phyloP scores from a whole-genome alignment of 371 early-diverging fungal species.

The Syncephalastrum sp. region DNA sequence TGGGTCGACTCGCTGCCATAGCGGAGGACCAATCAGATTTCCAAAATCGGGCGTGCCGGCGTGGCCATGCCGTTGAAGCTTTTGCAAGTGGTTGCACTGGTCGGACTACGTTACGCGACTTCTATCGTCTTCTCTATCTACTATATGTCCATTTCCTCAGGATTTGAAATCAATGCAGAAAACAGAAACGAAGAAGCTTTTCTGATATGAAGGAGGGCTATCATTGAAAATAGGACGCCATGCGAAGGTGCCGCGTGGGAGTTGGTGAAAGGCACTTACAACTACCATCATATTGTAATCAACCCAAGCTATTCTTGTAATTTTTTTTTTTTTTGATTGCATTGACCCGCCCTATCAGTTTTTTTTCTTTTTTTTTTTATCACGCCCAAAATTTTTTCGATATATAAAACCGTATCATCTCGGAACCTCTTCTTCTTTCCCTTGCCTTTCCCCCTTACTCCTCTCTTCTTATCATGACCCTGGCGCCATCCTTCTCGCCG shows the following conservation, averaged over 20 bases:
- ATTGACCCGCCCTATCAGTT: background rate
- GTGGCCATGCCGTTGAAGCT: too few species aligned
- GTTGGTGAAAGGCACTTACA: background rate
- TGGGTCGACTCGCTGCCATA: background rate
- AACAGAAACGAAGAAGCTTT: background rate
- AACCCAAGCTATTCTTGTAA: too few species aligned
- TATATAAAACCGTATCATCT: constrained; percentile 1
- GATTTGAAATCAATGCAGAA: background rate
- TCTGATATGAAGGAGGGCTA: too few species aligned
- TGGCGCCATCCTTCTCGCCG: constrained; percentile 13
- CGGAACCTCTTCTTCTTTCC: constrained; percentile 1
- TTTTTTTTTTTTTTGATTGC: background rate
- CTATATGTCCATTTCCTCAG: background rate
- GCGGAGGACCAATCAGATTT: constrained; percentile 5
- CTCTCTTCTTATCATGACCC: constrained; percentile 1
- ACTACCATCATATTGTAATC: background rate
- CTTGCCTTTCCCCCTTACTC: constrained; percentile 1
- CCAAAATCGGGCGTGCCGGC: too few species aligned
- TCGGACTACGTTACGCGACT: background rate
- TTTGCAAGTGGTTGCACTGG: too few species aligned
- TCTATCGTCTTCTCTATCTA: background rate
- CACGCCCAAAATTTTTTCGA: constrained; percentile 2
- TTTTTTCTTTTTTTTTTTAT: constrained; percentile 5
- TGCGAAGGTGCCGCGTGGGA: constrained; percentile 1
- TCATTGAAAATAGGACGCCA: too few species aligned